phyloP scores from a whole-genome alignment of 2,329 filamentous ascomycete genomes.

The Aspergillus eucalypticola region DNA sequence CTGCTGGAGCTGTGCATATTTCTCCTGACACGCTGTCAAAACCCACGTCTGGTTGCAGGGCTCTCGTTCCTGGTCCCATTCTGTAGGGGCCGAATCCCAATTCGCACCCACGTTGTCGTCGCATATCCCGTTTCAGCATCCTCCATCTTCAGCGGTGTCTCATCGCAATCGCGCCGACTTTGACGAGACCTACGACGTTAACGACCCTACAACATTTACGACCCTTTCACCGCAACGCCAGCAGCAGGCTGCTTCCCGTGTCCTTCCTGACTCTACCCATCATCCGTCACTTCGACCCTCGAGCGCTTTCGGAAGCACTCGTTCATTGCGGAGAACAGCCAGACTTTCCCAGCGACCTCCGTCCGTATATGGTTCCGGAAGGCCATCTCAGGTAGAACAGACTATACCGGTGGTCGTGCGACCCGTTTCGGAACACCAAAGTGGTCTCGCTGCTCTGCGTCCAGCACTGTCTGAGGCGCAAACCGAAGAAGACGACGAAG shows the following conservation, averaged over 20 bases:
- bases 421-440: conserved; percentile 20
- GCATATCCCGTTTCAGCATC: conserved; percentile 23
- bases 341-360: conserved; percentile 46
- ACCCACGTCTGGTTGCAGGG: neutral
- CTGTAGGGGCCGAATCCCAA: conserved; percentile 17
- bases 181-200: conserved; percentile 58
- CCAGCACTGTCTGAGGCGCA: conserved; percentile 37
- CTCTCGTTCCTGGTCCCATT: neutral
- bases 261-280: conserved; percentile 49
- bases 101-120: conserved; percentile 34
- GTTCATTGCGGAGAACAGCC: conserved; percentile 55
- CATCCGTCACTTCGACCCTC: conserved; percentile 48
- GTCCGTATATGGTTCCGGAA: conserved; percentile 47
- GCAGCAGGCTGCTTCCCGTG: conserved; percentile 43
- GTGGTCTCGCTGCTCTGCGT: conserved; percentile 25
- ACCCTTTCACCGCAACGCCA: conserved; percentile 48
- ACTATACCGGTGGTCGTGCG: conserved; percentile 29
- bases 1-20: conserved; percentile 13
- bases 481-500: conserved; percentile 31
- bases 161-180: conserved; percentile 39
- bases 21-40: conserved; percentile 12
- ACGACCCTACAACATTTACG: conserved; percentile 52
- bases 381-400: conserved; percentile 28
- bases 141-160: conserved; percentile 45
- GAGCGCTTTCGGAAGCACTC: conserved; percentile 54